These are phyloP conservation scores for Diaporthe longicolla DNA, from an alignment of 2,329 filamentous ascomycete genomes.

Conservation along the genomic window DNA sequence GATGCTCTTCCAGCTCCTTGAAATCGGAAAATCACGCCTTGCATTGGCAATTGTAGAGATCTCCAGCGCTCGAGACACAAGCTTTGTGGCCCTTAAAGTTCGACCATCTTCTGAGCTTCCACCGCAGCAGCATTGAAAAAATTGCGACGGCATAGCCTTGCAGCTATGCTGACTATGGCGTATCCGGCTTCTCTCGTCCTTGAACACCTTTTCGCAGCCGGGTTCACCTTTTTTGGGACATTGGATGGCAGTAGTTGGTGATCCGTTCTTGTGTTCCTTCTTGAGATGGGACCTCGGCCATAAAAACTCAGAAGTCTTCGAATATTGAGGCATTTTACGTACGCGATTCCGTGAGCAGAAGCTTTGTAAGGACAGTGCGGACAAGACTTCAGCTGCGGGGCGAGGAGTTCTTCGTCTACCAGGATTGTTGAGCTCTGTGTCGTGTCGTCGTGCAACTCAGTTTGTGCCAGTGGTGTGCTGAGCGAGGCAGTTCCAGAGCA, in stretches of 20 bases:
- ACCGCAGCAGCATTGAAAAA: not conserved
- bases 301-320: not conserved
- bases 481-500: not conserved
- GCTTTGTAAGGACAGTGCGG: not conserved
- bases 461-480: too few species aligned
- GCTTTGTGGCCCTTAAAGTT: not conserved
- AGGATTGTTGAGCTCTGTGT: not conserved
- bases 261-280: not conserved
- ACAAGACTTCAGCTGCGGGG: not conserved
- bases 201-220: not conserved
- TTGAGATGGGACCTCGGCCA: not conserved
- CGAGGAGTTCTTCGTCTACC: too few species aligned
- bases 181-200: not conserved
- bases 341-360: not conserved
- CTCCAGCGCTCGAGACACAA: not conserved
- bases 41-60: not conserved
- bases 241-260: not conserved
- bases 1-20: not conserved
- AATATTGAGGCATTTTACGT: not conserved
- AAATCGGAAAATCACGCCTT: not conserved
- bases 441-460: not conserved
- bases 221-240: not conserved
- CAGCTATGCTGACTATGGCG: slow-evolving; percentile 1
- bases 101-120: not conserved
- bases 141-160: not conserved